Conservation (phyloP, 768 basidiomycete genomes). For the Lepiota brunneoincarnata region DNA sequence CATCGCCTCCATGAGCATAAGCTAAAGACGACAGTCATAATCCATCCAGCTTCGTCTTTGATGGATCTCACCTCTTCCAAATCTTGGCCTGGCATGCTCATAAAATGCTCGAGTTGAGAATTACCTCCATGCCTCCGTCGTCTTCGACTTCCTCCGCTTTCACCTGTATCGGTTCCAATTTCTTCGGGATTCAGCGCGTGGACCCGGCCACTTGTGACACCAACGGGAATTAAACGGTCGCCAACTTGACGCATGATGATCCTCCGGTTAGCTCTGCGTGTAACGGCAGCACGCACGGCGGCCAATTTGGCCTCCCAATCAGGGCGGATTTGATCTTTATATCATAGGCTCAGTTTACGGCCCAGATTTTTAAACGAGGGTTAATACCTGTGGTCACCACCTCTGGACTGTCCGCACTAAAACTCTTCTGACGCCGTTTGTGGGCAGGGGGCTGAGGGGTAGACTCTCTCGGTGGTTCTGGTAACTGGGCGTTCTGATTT, state of each 20-base stretch:
- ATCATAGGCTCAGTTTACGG: not conserved
- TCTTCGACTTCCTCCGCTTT: conserved; percentile 49
- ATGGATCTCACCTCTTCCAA: conserved; percentile 75
- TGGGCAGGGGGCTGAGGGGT: conserved; percentile 42
- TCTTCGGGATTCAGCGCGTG: conserved; percentile 66
- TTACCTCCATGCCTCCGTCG: conserved; percentile 54
- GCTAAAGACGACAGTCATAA: conserved; percentile 36
- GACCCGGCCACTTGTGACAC: conserved; percentile 87
- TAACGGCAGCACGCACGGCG: conserved; percentile 90
- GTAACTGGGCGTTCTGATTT: conserved; percentile 45
- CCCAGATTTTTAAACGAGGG: conserved; percentile 1
- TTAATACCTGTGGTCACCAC: conserved; percentile 85
- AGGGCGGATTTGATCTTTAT: conserved; percentile 88
- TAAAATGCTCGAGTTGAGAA: conserved; percentile 62
- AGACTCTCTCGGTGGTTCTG: conserved; percentile 33
- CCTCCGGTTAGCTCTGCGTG: conserved; percentile 91
- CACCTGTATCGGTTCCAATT: conserved; percentile 43
- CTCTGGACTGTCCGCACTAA: conserved; percentile 79
- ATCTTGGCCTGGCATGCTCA: conserved; percentile 83
- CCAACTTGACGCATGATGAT: conserved; percentile 99
- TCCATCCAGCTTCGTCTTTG: conserved; percentile 2
- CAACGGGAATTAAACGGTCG: conserved; percentile 94
- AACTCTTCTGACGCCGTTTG: conserved; percentile 85
- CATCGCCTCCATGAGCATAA: conserved; percentile 99
- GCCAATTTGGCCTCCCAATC: conserved; percentile 98